A percentile compares a stretch with the other conserved stretches of the same genome.
phyloP scores from a whole-genome alignment of 2,329 filamentous ascomycete species.

The Aspergillus jensenii region DNA sequence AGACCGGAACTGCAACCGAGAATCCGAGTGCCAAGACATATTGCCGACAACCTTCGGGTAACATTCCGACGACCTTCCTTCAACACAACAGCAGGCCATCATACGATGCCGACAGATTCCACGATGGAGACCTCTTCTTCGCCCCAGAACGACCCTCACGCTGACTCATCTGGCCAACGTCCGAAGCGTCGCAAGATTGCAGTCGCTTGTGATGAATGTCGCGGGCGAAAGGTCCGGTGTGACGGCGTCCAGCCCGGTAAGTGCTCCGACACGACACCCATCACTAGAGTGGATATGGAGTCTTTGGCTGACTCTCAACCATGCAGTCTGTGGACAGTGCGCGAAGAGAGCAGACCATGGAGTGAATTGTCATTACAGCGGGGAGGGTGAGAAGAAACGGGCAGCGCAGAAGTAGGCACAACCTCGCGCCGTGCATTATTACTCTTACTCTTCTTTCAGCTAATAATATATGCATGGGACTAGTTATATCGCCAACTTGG shows the following conservation, averaged over 20 bases:
- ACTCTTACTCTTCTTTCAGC: not conserved
- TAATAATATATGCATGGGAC: not conserved
- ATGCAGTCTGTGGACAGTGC: constrained; percentile 32
- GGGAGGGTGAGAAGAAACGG: constrained; percentile 29
- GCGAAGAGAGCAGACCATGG: constrained; percentile 19
- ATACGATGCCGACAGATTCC: not conserved
- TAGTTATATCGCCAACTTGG: constrained; percentile 30
- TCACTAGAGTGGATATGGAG: not conserved
- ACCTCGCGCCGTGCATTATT: not conserved
- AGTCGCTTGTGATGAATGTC: constrained; percentile 21
- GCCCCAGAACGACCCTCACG: not conserved
- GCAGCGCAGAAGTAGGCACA: constrained; percentile 23
- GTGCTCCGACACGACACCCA: not conserved
- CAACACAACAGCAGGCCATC: not conserved
- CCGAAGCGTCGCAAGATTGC: constrained; percentile 20
- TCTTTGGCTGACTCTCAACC: not conserved
- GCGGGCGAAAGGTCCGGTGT: constrained; percentile 18
- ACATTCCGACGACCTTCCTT: not conserved
- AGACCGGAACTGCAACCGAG: not conserved
- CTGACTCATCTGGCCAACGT: not conserved
- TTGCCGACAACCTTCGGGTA: not conserved
- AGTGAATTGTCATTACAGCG: constrained; percentile 26
- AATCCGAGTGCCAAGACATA: not conserved
- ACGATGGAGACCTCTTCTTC: constrained; percentile 2
- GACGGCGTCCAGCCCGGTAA: constrained; percentile 21